Percentiles rank a stretch among this genome's conserved stretches.
Evolutionary conservation across 305 asterid species (phyloP).

Genomic region (Andrographis paniculata): DNA sequence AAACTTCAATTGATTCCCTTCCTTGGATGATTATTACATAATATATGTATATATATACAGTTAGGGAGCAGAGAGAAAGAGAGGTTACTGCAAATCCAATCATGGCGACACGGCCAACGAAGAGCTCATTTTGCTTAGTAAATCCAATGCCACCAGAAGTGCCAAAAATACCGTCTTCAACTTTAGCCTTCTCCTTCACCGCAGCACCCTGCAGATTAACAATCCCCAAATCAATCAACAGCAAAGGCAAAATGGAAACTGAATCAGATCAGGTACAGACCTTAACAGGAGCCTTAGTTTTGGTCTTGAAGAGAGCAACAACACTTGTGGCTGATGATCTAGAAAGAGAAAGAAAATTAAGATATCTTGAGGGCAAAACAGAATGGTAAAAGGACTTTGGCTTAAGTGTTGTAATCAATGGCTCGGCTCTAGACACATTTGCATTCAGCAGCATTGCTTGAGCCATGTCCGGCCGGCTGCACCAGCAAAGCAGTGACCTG

Average conservation of each 20-base stretch:
- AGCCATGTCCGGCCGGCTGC: conserved; percentile 26
- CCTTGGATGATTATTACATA: no score
- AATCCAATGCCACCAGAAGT: conserved; percentile 97
- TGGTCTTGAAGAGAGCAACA: conserved; percentile 53
- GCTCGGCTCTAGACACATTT: conserved; percentile 25
- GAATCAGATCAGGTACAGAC: neutral
- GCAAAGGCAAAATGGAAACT: neutral
- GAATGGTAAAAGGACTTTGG: conserved; percentile 40
- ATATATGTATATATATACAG: no score
- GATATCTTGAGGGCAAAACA: conserved; percentile 19
- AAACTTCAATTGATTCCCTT: no score
- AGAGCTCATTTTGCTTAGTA: conserved; percentile 89
- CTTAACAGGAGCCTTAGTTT: conserved; percentile 47
- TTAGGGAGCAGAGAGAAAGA: neutral
- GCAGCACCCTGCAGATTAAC: conserved; percentile 18
- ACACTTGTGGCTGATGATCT: conserved; percentile 13
- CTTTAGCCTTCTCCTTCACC: conserved; percentile 53
- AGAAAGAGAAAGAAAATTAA: conserved; percentile 10
- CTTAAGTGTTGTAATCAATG: conserved; percentile 30
- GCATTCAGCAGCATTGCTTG: conserved; percentile 59
- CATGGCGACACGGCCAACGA: conserved; percentile 98
- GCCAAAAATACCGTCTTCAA: conserved; percentile 92
- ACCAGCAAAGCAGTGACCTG: no score
- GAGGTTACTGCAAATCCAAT: conserved; percentile 83
- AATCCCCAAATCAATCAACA: neutral